Base-by-base conservation (phyloP, 208 protist genomes). In the Paratrypanosoma confusum region DNA sequence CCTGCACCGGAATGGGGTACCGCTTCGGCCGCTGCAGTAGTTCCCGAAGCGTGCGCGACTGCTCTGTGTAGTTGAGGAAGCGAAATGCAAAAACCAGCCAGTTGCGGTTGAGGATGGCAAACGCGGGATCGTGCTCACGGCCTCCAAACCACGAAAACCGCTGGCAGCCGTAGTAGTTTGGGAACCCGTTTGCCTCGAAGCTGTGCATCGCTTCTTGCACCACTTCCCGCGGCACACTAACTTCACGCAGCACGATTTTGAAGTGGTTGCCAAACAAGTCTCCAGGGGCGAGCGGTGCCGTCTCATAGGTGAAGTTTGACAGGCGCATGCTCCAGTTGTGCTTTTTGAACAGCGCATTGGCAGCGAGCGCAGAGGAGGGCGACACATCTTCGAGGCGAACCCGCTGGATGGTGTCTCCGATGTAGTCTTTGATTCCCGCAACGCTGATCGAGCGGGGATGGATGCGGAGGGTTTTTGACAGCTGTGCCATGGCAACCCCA, bases 81-180 rank as follows among this genome's bases (percentile, higher is more conserved):
- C 78, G 71, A 50, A 87, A 87, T 2, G 82, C 75, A 45, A 91
- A 91, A 16, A 57, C 71, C n/a, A 91, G 58, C 68, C 70, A 84
- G 53, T 91, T 83, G 46, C 87, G 74, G 17, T 74, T 65, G 39
- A 91, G 56, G 45, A 91, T 50, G 7, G 82, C 77, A 22, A 86
- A 84, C 6, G 71, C 77, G 3, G 78, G 69, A 42, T 91, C 82
- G 21, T 84, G 51, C 33, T 36, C 34, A 7, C 7, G 13, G 3
- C 82, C 77, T 26, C 53, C 82, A 68, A 91, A 91, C 78, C 82
- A 91, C 7, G 78, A 85, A 35, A 91, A 91, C 8, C 82, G 71
- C 64, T 91, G 82, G 36, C 75, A 87, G 14, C 82, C 82, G 53
- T 87, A 91, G 53, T 87, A 91, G 53, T 91, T 91, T 8, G 82